Base-by-base conservation (phyloP, 202 grass and related monocot species). In the Setaria viridis region DNA sequence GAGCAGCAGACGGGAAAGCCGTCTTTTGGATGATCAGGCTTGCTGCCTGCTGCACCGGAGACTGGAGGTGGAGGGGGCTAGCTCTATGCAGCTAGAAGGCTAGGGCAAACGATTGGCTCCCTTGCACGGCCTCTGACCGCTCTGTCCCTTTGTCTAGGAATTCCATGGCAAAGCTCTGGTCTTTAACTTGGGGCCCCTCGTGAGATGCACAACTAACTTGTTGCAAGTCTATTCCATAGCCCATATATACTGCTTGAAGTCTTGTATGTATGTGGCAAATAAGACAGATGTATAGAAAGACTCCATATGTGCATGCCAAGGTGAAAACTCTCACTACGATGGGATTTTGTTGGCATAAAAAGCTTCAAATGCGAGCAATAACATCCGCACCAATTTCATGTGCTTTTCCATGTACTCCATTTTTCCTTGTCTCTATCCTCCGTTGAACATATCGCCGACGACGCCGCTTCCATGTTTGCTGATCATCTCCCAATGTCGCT, bases 71-170 rank as follows among this genome's bases (percentile, higher is more conserved):
- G 85, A 76, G 21, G 77, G 58, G 39, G 17, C 48, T 86, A 80
- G 7, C 60, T 57, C 85, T 75, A 81, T 14, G 81, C 48, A 76
- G 78, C 21, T 69, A 49, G 45, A n/a, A 82, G 19, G 19, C 20
- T 30, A 81, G 70, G 85, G 71, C 78, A 85, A 70, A 76, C 82
- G 17, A 42, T n/a, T 77, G 33, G 59, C 41, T 53, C 21, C 21
- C n/a, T 65, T 82, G 84, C 90, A 87, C 75, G n/a, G 56, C 21
- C 67, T 86, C 91, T 90, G 88, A 88, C 67, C 66, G 13, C 16
- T 68, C 43, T 93, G 88, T 88, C 85, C 69, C 79, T 88, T 86
- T 91, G 91, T 91, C 91, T 83, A 90, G 62, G 56, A 88, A 86
- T 88, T 86, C 73, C 82, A 83, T 86, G 74, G 82, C 91, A 93